These are phyloP conservation scores for Pleurozium schreberi DNA, from an alignment of 225 moss, liverwort and hornwort genomes.

Conservation along the genomic window DNA sequence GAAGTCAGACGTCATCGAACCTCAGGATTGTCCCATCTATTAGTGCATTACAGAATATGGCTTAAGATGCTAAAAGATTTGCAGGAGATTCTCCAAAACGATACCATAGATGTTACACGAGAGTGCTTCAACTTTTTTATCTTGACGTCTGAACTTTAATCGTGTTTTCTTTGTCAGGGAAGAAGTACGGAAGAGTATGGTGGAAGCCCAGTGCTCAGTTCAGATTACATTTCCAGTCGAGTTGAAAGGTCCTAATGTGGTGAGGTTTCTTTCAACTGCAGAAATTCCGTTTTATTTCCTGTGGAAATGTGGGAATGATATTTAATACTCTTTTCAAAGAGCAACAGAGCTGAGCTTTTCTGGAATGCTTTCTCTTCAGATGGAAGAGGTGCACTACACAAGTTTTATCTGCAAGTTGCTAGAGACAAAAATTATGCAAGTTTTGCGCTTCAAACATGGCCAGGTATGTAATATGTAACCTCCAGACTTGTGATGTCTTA, in stretches of 20 bases:
- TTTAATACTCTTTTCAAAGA: neutral
- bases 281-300: neutral
- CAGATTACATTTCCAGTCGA: conserved; percentile 94
- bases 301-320: neutral
- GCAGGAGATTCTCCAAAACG: neutral
- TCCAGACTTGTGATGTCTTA: neutral
- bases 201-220: conserved; percentile 91
- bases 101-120: neutral
- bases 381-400: conserved; percentile 87
- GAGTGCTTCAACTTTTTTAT: neutral
- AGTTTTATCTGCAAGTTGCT: conserved; percentile 88
- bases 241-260: conserved; percentile 72
- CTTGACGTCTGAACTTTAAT: neutral
- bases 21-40: neutral
- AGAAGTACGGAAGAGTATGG: conserved; percentile 85
- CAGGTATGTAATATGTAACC: conserved; percentile 33
- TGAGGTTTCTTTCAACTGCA: conserved; percentile 17
- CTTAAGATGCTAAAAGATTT: neutral
- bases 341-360: neutral
- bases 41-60: neutral
- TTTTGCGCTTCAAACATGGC: conserved; percentile 92
- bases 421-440: conserved; percentile 93
- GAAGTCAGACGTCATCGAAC: neutral
- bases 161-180: conserved; percentile 40
- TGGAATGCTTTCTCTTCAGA: conserved; percentile 30